Conservation (phyloP, 805 yeast species). For the Kodamaea lidongshanica region DNA sequence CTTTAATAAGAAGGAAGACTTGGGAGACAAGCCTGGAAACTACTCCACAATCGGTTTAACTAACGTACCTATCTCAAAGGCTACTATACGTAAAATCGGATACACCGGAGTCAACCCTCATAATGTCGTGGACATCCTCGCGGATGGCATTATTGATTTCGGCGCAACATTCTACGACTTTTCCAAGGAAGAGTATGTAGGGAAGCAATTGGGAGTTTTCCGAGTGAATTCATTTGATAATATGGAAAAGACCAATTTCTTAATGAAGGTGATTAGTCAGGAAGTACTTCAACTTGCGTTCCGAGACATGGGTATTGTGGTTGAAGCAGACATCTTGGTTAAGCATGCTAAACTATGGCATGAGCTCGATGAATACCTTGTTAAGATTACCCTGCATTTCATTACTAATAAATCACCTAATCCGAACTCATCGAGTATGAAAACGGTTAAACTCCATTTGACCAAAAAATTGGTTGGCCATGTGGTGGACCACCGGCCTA, state of each 20-base stretch:
- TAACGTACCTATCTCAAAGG: slow-evolving; percentile 26
- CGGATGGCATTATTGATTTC: slow-evolving; percentile 33
- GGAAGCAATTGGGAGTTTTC: slow-evolving; percentile 48
- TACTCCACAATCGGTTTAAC: slow-evolving; percentile 20
- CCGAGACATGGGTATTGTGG: slow-evolving; percentile 33
- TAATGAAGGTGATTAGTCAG: slow-evolving; percentile 43
- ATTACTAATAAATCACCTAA: slow-evolving; percentile 33
- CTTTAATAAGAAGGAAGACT: slow-evolving; percentile 20
- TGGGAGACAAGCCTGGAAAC: slow-evolving; percentile 8
- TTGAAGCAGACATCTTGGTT: slow-evolving; percentile 28
- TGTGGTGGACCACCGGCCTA: slow-evolving; percentile 34
- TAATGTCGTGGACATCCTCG: slow-evolving; percentile 25
- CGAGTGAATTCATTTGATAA: slow-evolving; percentile 47
- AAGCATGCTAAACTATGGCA: slow-evolving; percentile 44
- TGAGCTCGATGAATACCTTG: slow-evolving; percentile 37
- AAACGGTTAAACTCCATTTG: slow-evolving; percentile 29
- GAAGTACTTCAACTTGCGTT: slow-evolving; percentile 44
- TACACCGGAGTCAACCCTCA: slow-evolving; percentile 28
- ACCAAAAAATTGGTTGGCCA: slow-evolving; percentile 36
- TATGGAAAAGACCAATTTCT: slow-evolving; percentile 42
- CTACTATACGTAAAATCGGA: slow-evolving; percentile 31
- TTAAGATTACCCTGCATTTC: slow-evolving; percentile 35
- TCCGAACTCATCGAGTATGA: slow-evolving; percentile 39
- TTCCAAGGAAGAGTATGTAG: slow-evolving; percentile 28
- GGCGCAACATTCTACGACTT: slow-evolving; percentile 43